Base-by-base conservation (phyloP, 2,329 filamentous ascomycete genomes). In the Hymenoscyphus albidus region DNA sequence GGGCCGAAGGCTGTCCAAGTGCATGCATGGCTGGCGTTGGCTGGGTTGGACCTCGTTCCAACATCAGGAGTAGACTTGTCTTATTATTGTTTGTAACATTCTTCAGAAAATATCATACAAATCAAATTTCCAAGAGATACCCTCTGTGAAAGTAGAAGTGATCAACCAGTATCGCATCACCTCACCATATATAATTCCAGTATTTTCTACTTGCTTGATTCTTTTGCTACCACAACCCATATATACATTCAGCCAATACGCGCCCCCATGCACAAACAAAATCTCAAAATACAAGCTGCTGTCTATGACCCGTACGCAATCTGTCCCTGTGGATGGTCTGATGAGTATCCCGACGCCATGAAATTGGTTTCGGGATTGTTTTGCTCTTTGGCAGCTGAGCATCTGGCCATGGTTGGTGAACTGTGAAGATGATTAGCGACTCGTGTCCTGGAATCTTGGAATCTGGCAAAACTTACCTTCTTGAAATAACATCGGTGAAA, bases 351-450 rank as follows among this genome's bases (percentile, higher is more conserved):
- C 27, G 88, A 82, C 62, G 89, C 89, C 88, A 93, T 89, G 71
- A 92, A 86, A 79, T 93, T 92, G 63, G 87, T 93, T 77, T 90
- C 83, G 64, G 89, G 85, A 79, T 93, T 91, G 67, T 88, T 88
- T 10, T 87, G 88, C 65, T 89, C 90, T 85, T 97, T 98, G 70
- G 93, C 91, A 62, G 92, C 94, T 59, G 93, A 96, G 84, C 93
- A 97, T 76, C 95, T 91, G 66, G 95, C 95, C 95, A 99, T 99
- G 65, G 95, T 99, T 61, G 95, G 93, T 68, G 93, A 97, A 82
- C 93, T 96, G 67, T 42, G 58, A 38, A 59, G 65, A 27, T 3
- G 14, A 35, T 61, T 35, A 51, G 40, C 6, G 27, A 18, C 2
- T 4, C 3, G 3, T 31, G 12, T 5, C 4, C 5, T 5, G 54